phyloP scores from a whole-genome alignment of 345 rosid genomes.

The Sisymbrium altissimum region DNA sequence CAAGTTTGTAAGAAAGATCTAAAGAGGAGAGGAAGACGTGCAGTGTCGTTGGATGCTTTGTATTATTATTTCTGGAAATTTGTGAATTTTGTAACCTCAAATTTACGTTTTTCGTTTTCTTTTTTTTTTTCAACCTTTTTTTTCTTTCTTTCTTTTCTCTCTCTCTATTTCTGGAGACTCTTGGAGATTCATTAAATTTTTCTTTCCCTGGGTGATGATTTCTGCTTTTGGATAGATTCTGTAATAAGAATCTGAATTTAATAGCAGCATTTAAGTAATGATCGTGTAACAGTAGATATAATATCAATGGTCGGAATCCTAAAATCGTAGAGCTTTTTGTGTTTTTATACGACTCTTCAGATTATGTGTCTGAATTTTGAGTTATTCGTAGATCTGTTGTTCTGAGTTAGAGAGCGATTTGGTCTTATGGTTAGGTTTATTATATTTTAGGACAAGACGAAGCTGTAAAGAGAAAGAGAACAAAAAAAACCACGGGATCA shows the following conservation, averaged over 20 bases:
- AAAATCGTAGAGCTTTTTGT: background rate
- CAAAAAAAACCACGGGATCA: background rate
- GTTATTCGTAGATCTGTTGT: background rate
- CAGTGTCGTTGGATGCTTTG: conserved; percentile 6
- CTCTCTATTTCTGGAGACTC: background rate
- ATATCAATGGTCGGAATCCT: background rate
- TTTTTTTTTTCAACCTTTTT: background rate
- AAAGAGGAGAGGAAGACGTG: conserved; percentile 12
- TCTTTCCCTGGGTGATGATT: background rate
- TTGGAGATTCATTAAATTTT: background rate
- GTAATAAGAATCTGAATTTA: background rate
- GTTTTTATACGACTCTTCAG: background rate
- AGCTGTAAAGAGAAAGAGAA: background rate
- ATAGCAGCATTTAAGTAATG: conserved; percentile 5
- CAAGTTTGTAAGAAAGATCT: conserved; percentile 13
- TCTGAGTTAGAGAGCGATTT: background rate
- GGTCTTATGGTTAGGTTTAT: background rate
- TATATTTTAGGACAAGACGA: conserved; percentile 1
- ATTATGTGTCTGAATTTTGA: background rate
- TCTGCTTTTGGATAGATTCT: conserved; percentile 6
- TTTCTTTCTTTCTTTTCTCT: background rate
- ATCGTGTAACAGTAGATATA: conserved; percentile 7
- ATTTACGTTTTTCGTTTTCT: background rate
- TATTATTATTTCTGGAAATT: background rate
- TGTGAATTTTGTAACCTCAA: background rate